Evolutionary conservation across 768 basidiomycete species (phyloP), one percentile per base, ranked within the genome.

Genomic region (Trichaptum fuscoviolaceum): DNA sequence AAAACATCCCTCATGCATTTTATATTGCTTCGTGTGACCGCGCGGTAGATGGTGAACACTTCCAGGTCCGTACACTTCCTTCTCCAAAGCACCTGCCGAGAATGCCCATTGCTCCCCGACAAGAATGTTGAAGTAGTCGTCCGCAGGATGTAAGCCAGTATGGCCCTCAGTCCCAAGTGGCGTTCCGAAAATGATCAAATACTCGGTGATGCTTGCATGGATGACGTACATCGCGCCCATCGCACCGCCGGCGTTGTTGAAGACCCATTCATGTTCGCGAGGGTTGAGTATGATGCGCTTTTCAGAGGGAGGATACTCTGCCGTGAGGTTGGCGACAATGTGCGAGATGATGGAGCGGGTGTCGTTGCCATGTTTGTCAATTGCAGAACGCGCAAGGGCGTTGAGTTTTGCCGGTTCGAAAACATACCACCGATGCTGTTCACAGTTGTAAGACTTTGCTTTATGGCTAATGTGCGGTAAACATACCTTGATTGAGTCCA

Each of bases 181-280:
- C 0, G 96, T 96, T 5, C 97, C 96, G 69, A 97, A 97, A 71
- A 98, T 90, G 75, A 95, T 95, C 70, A 94, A 85, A 79, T 96
- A 99, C 80, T 99, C 97, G 10, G 96, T 99, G 72, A 99, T 89
- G 78, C 88, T 91, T 20, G 96, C 94, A 73, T 99, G 97, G 69
- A 99, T 93, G 78, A 99, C 84, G 76, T 95, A 97, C 96, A 99
- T 98, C 35, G 90, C 90, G 58, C 95, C 95, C 96, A 96, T 98
- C 0, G 95, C 95, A 67, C 97, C 97, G 15, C 96, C 97, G 0
- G 96, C 96, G 72, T 98, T 99, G 81, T 88, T 98, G 78, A 96
- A 92, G 26, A 97, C 86, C 96, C 96, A 98, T 73, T 98, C 95
- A 36, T 81, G 80, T 24, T 84, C 74, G 79, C 90, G 72, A n/a